These are phyloP conservation scores for Diophrys appendiculata DNA, from an alignment of 73 alveolate species.

Conservation along the genomic window DNA sequence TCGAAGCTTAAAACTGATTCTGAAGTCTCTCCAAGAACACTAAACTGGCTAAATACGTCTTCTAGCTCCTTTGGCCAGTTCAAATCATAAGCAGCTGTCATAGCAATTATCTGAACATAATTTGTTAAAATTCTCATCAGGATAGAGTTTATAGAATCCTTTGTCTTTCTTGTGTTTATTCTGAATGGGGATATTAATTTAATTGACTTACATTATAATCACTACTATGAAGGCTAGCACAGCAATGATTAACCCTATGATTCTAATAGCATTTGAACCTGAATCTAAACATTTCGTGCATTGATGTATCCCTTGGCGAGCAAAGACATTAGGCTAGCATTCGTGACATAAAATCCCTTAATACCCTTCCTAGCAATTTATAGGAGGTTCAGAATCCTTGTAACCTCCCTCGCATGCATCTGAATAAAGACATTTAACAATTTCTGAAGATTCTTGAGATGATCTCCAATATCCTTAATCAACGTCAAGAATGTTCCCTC, in stretches of 20 bases:
- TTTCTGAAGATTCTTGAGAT: slow-evolving; percentile 1
- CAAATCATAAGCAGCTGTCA: slow-evolving; percentile 44
- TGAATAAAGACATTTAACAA: not conserved
- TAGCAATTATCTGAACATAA: slow-evolving; percentile 49
- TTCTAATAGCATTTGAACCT: not conserved
- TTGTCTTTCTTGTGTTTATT: not conserved
- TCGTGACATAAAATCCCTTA: slow-evolving; percentile 11
- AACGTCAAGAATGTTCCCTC: slow-evolving; percentile 7
- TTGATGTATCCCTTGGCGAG: not conserved
- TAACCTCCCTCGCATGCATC: slow-evolving; percentile 34
- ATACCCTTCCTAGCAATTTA: slow-evolving; percentile 21
- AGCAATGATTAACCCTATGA: not conserved
- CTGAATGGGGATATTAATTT: no score
- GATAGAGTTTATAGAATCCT: not conserved
- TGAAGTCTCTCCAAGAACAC: slow-evolving; percentile 26
- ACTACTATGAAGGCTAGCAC: not conserved
- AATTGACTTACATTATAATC: not conserved
- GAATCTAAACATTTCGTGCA: slow-evolving; percentile 16
- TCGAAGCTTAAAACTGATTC: slow-evolving; percentile 57
- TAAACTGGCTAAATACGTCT: slow-evolving; percentile 17
- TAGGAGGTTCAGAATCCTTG: not conserved
- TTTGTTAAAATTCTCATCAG: slow-evolving; percentile 55
- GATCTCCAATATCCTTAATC: slow-evolving; percentile 18
- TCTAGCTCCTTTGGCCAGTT: slow-evolving; percentile 42
- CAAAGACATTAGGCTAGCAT: not conserved